Percentiles rank a stretch among this genome's conserved stretches.
phyloP scores from a whole-genome alignment of 352 stramenopile genomes.

The Phytophthora sp. region DNA sequence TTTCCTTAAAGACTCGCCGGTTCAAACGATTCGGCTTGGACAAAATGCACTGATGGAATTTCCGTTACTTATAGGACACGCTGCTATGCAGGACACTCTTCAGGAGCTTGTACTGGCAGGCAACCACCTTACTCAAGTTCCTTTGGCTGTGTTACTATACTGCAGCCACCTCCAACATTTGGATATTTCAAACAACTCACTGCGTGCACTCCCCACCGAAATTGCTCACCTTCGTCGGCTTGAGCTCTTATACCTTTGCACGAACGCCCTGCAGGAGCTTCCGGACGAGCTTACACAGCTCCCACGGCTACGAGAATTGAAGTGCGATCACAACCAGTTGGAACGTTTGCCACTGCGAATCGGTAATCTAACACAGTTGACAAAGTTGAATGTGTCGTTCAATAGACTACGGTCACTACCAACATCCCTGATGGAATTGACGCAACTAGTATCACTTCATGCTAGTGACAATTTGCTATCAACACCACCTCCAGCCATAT shows the following conservation, averaged over 20 bases:
- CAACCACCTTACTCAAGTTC: conserved; percentile 48
- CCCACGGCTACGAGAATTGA: conserved; percentile 36
- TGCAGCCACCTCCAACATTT: conserved; percentile 46
- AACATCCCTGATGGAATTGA: conserved; percentile 52
- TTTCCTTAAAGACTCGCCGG: conserved; percentile 50
- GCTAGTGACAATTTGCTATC: conserved; percentile 57
- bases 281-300: conserved; percentile 49
- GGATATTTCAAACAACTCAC: conserved; percentile 56
- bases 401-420: conserved; percentile 56
- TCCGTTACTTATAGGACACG: conserved; percentile 36
- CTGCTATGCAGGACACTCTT: conserved; percentile 57
- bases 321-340: conserved; percentile 48
- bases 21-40: conserved; percentile 39
- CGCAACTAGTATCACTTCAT: conserved; percentile 42
- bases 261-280: conserved; percentile 49
- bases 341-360: conserved; percentile 40
- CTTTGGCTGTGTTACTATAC: conserved; percentile 44
- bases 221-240: conserved; percentile 45
- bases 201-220: conserved; percentile 44
- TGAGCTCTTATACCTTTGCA: conserved; percentile 43
- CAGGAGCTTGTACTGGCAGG: conserved; percentile 39
- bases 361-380: conserved; percentile 39
- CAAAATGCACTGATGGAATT: conserved; percentile 59
- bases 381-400: conserved; percentile 50
- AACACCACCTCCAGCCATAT: conserved; percentile 32